These are phyloP conservation scores for Trypethelium eluteriae DNA, from an alignment of 495 filamentous ascomycete genomes.

Conservation along the genomic window DNA sequence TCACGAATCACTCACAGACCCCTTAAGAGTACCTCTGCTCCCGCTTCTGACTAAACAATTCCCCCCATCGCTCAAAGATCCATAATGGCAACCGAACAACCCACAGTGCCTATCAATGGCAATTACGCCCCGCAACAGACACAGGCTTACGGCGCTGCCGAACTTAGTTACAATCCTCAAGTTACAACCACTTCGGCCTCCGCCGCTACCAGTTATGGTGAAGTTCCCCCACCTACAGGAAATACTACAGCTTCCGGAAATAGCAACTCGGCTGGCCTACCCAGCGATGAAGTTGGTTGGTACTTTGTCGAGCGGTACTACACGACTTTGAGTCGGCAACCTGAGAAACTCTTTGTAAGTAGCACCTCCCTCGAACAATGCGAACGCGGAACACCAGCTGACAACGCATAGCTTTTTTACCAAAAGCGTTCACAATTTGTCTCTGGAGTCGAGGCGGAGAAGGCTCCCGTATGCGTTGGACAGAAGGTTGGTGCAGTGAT, in stretches of 20 bases:
- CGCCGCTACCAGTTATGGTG: conserved; percentile 17
- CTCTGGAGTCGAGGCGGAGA: conserved; percentile 66
- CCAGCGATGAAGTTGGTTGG: conserved; percentile 92
- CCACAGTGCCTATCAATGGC: conserved; percentile 37
- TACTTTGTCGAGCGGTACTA: conserved; percentile 99
- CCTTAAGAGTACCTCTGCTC: background rate
- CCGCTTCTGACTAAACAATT: background rate
- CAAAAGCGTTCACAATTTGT: conserved; percentile 43
- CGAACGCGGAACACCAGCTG: conserved; percentile 6
- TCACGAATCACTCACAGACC: background rate
- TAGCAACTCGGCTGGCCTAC: conserved; percentile 25
- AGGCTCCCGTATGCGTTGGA: conserved; percentile 72
- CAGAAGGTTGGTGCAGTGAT: conserved; percentile 58
- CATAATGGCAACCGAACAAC: conserved; percentile 36
- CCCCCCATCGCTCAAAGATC: too few species aligned
- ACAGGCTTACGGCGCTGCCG: conserved; percentile 26
- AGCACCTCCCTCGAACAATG: background rate
- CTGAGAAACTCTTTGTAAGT: conserved; percentile 85
- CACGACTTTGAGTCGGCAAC: conserved; percentile 86
- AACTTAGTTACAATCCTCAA: conserved; percentile 26
- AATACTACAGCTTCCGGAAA: conserved; percentile 18
- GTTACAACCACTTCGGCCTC: conserved; percentile 19
- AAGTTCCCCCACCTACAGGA: conserved; percentile 16
- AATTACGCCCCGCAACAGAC: conserved; percentile 34
- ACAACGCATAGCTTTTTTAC: conserved; percentile 39